These are phyloP conservation scores for Dactylellina leptospora DNA, from an alignment of 2,329 filamentous ascomycete species.

Conservation along the genomic window DNA sequence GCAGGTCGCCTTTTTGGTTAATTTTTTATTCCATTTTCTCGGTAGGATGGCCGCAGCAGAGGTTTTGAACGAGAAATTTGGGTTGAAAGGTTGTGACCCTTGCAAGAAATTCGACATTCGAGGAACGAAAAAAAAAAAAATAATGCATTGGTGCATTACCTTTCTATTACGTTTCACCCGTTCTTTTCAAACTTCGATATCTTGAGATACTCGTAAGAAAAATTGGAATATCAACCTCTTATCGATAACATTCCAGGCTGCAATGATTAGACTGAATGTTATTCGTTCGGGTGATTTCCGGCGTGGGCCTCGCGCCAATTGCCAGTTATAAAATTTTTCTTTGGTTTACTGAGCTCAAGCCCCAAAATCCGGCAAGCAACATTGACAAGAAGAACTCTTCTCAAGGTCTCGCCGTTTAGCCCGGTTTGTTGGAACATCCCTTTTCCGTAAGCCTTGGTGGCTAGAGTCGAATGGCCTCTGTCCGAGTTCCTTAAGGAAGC, in stretches of 20 bases:
- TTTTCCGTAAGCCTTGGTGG: constrained; percentile 23
- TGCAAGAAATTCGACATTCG: too few species aligned
- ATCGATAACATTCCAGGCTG: constrained; percentile 50
- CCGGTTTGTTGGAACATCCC: constrained; percentile 33
- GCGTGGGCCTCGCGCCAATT: neutral
- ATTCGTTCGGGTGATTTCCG: constrained; percentile 35
- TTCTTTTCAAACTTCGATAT: neutral
- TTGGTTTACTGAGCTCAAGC: neutral
- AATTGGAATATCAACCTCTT: too few species aligned
- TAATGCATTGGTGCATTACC: neutral
- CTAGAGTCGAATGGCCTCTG: constrained; percentile 21
- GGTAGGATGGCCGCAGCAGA: neutral
- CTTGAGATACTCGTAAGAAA: too few species aligned
- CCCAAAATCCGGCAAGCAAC: neutral
- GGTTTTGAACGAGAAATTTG: too few species aligned
- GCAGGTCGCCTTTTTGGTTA: constrained; percentile 13
- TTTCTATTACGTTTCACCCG: neutral
- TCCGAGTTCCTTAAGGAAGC: constrained; percentile 30
- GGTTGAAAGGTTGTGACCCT: too few species aligned
- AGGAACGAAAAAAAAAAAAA: too few species aligned
- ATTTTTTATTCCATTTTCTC: too few species aligned
- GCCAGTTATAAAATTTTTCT: neutral
- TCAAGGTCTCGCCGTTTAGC: constrained; percentile 14
- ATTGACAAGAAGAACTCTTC: neutral
- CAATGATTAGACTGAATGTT: too few species aligned